Evolutionary conservation across 2,329 filamentous ascomycete species (phyloP).

Genomic region (Ophiostoma piceae): DNA sequence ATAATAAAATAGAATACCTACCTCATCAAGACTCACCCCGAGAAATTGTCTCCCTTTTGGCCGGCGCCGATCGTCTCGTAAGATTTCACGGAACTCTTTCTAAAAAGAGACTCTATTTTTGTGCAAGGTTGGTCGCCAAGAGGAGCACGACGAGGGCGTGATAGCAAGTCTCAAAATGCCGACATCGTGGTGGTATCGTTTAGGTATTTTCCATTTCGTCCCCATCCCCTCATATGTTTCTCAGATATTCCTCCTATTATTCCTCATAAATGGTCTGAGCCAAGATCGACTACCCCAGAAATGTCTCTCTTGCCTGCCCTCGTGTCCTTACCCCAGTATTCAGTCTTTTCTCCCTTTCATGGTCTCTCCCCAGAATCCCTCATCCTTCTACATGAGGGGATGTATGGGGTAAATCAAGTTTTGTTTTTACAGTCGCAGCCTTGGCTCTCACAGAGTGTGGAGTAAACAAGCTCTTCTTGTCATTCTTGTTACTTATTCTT

Average conservation of each 20-base stretch:
- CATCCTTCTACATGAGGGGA: not conserved
- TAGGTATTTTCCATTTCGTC: not conserved
- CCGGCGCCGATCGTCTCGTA: not conserved
- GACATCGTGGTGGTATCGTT: not conserved
- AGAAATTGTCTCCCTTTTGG: constrained; percentile 1
- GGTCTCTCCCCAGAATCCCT: not conserved
- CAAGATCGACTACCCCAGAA: constrained; percentile 6
- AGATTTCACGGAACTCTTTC: not conserved
- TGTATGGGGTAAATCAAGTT: not conserved
- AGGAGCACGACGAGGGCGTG: not conserved
- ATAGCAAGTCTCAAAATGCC: not conserved
- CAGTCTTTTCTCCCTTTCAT: not conserved
- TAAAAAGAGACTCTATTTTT: not conserved
- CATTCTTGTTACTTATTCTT: not conserved
- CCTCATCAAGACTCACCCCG: not conserved
- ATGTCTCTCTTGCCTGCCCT: not conserved
- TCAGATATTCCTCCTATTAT: too few species aligned
- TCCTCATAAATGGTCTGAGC: not conserved
- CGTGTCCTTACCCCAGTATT: not conserved
- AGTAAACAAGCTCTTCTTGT: not conserved
- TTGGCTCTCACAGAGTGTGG: not conserved
- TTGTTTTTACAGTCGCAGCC: not conserved
- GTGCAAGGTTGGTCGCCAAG: not conserved
- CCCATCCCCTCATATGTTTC: not conserved
- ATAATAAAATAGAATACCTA: not conserved